Conservation (phyloP, 192 early-diverging fungal species). For the Rhizophagus prolifer region DNA sequence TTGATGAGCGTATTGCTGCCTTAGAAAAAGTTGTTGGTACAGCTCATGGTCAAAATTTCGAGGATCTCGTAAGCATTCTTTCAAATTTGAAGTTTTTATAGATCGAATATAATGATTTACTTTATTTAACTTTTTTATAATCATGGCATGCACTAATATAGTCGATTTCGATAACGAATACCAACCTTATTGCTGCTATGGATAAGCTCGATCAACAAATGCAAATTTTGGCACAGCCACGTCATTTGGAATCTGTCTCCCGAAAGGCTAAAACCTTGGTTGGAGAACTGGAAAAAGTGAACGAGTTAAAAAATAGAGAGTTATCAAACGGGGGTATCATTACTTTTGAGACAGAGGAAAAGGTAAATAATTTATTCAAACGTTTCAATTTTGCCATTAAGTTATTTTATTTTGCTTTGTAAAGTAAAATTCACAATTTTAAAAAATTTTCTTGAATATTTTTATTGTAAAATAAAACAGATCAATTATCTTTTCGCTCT, state of each 20-base stretch:
- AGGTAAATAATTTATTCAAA: slow-evolving; percentile 32
- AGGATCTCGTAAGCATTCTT: slow-evolving; percentile 41
- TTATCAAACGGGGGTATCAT: slow-evolving; percentile 43
- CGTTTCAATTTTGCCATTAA: background rate
- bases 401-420: no score
- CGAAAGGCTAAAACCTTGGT: slow-evolving; percentile 61
- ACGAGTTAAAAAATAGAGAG: slow-evolving; percentile 61
- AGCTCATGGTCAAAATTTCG: slow-evolving; percentile 58
- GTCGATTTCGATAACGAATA: slow-evolving; percentile 36
- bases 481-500: slow-evolving; percentile 69
- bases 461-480: background rate
- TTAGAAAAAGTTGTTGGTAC: slow-evolving; percentile 71
- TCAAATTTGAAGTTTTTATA: background rate
- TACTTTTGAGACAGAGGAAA: slow-evolving; percentile 41
- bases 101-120: background rate
- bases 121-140: background rate
- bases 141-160: slow-evolving; percentile 15
- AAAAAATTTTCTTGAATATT: no score
- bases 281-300: slow-evolving; percentile 66
- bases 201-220: slow-evolving; percentile 73
- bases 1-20: slow-evolving; percentile 67
- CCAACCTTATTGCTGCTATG: slow-evolving; percentile 53
- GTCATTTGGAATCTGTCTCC: slow-evolving; percentile 63
- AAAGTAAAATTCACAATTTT: background rate
- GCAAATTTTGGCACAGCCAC: slow-evolving; percentile 66